Evolutionary conservation across 495 filamentous ascomycete genomes (phyloP).

Genomic region (Penicillium ochrochloron): DNA sequence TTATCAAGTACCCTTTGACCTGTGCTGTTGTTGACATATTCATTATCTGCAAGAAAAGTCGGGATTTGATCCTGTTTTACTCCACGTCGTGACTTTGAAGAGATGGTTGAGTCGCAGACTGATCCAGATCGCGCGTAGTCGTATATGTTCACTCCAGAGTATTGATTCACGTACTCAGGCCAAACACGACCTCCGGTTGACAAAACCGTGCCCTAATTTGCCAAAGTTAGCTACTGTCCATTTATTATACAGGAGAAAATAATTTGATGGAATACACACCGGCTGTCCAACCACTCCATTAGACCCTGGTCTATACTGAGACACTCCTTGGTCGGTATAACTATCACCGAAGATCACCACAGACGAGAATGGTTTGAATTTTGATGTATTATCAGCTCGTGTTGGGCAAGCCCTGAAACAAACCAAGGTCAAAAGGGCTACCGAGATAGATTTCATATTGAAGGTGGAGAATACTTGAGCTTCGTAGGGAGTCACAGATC

Average conservation of each 20-base stretch:
- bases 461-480: background rate
- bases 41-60: background rate
- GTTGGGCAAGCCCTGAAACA: background rate
- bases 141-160: background rate
- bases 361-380: background rate
- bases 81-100: background rate
- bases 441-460: background rate
- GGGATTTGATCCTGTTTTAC: slow-evolving; percentile 6
- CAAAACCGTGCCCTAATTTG: background rate
- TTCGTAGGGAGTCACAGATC: too few relatives aligned
- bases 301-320: background rate
- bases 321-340: slow-evolving; percentile 1
- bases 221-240: background rate
- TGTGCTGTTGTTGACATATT: slow-evolving; percentile 3
- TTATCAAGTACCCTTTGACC: background rate
- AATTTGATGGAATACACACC: background rate
- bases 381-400: background rate
- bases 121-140: slow-evolving; percentile 3
- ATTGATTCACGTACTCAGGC: slow-evolving; percentile 6
- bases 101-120: background rate
- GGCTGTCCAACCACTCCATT: background rate
- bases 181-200: slow-evolving; percentile 2
- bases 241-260: background rate
- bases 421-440: background rate
- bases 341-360: slow-evolving; percentile 8